Conservation (phyloP, 202 grass and related monocot species). For the Carex arenaria region DNA sequence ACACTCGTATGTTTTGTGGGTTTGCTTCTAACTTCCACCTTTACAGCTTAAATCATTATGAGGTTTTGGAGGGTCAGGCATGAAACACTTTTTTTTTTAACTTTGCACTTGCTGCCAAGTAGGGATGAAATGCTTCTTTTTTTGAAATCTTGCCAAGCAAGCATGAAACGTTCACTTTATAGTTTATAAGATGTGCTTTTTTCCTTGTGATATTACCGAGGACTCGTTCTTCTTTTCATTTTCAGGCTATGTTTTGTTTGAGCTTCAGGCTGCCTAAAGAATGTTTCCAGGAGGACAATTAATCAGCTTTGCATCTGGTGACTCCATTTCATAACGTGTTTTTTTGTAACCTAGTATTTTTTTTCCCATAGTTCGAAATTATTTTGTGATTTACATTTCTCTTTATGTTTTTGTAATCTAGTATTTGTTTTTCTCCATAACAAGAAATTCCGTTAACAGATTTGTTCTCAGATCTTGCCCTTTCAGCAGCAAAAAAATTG, state of each 20-base stretch:
- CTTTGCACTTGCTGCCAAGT: no score
- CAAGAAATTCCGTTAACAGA: neutral
- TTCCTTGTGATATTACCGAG: neutral
- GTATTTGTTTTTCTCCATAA: neutral
- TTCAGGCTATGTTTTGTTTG: constrained; percentile 87
- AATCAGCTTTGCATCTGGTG: neutral
- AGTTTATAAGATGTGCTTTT: neutral
- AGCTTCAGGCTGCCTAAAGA: constrained; percentile 75
- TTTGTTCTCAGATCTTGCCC: neutral
- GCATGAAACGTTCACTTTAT: neutral
- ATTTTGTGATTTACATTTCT: neutral
- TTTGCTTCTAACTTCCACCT: neutral
- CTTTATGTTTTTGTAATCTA: neutral
- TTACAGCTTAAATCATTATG: neutral
- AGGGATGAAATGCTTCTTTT: no score
- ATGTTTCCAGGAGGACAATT: constrained; percentile 45
- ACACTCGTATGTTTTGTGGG: neutral
- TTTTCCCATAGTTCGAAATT: neutral
- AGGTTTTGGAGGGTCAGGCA: neutral
- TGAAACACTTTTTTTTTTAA: neutral
- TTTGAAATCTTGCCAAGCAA: no score
- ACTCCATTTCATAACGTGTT: neutral
- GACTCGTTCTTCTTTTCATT: neutral
- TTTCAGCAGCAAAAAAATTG: neutral
- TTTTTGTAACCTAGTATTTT: neutral